Percentiles rank a stretch among this genome's conserved stretches.
These are phyloP conservation scores for Talaromyces sp. DNA, from an alignment of 2,329 filamentous ascomycete species.

Conservation along the genomic window DNA sequence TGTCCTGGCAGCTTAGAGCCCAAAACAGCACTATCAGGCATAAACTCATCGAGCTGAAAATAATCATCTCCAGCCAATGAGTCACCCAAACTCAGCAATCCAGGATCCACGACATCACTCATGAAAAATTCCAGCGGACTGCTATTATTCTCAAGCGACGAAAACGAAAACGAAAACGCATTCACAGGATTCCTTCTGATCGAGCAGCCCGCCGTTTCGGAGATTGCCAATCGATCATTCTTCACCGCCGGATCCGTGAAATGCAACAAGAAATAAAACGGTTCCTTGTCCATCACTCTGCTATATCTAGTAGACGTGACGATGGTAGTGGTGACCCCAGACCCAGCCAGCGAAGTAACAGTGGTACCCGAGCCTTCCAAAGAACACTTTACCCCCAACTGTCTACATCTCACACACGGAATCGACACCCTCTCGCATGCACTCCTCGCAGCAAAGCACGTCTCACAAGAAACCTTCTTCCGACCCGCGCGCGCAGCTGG, in stretches of 20 bases:
- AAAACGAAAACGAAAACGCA: constrained; percentile 20
- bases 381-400: constrained; percentile 24
- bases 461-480: constrained; percentile 30
- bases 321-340: neutral
- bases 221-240: constrained; percentile 29
- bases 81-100: neutral
- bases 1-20: constrained; percentile 26
- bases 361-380: constrained; percentile 14
- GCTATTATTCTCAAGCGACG: constrained; percentile 25
- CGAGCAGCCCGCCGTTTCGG: constrained; percentile 30
- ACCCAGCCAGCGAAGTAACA: neutral
- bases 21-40: constrained; percentile 8
- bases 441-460: constrained; percentile 27
- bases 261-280: constrained; percentile 29
- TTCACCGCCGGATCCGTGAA: constrained; percentile 30
- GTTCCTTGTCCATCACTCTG: constrained; percentile 14
- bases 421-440: constrained; percentile 24
- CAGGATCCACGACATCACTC: neutral
- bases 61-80: neutral
- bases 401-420: constrained; percentile 27
- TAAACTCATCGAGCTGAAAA: neutral
- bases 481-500: constrained; percentile 29
- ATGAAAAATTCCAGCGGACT: constrained; percentile 18
- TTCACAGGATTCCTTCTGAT: constrained; percentile 27
- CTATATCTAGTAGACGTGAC: neutral